Evolutionary conservation across 73 alveolate genomes (phyloP).

Genomic region (Uronychia setigera): DNA sequence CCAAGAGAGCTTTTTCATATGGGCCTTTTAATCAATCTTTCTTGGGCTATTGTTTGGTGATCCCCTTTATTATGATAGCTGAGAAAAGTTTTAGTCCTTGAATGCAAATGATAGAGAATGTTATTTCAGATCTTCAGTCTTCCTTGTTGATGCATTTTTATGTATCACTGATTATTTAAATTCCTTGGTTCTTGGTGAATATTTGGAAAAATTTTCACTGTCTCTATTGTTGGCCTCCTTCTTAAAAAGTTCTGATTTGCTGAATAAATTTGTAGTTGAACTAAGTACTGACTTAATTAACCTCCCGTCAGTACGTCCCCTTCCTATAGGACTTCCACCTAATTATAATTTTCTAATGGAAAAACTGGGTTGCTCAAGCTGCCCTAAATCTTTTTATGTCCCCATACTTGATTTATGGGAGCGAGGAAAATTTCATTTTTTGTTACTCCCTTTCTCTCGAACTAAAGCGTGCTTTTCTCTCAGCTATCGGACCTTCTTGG

Average conservation of each 20-base stretch:
- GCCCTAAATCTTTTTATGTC: neutral
- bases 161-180: neutral
- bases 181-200: neutral
- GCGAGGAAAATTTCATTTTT: neutral
- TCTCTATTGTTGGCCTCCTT: too few relatives aligned
- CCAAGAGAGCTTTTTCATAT: too few relatives aligned
- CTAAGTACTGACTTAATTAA: too few relatives aligned
- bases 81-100: neutral
- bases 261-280: too few relatives aligned
- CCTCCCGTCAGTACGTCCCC: too few relatives aligned
- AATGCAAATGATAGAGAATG: neutral
- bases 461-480: neutral
- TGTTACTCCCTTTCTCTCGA: neutral
- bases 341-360: neutral
- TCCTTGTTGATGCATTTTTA: neutral
- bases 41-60: too few relatives aligned
- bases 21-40: neutral
- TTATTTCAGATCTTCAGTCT: neutral
- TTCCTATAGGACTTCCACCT: too few relatives aligned
- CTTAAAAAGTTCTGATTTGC: too few relatives aligned
- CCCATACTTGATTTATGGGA: neutral
- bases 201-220: too few relatives aligned
- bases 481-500: neutral
- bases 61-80: neutral
- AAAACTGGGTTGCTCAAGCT: neutral